phyloP scores from a whole-genome alignment of 495 filamentous ascomycete genomes.

The Aspergillus kassunensis region DNA sequence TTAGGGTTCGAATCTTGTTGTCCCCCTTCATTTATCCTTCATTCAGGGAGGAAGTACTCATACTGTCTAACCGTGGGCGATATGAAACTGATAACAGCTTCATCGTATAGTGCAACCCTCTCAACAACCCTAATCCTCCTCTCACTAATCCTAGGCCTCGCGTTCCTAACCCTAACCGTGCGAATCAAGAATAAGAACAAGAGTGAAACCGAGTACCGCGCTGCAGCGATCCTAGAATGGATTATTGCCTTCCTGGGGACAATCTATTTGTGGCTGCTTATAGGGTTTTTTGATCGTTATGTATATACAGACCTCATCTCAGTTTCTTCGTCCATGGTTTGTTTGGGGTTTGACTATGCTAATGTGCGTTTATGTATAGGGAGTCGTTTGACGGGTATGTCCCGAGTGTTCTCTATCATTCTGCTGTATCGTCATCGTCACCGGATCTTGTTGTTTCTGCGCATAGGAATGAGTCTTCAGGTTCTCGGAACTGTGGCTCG shows the following conservation, averaged over 20 bases:
- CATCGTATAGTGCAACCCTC: conserved; percentile 16
- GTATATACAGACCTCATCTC: background rate
- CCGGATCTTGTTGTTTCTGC: too few relatives aligned
- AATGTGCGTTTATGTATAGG: conserved; percentile 6
- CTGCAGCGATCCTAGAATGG: conserved; percentile 22
- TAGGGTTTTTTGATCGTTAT: conserved; percentile 24
- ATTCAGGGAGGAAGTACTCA: too few relatives aligned
- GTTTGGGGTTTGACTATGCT: background rate
- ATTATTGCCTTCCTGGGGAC: conserved; percentile 23
- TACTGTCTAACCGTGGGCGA: too few relatives aligned
- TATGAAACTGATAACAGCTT: background rate
- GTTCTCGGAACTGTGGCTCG: background rate
- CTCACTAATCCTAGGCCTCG: conserved; percentile 18
- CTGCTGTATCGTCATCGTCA: background rate
- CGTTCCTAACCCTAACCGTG: conserved; percentile 17
- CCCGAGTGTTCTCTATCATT: conserved; percentile 9
- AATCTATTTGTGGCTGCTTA: conserved; percentile 22
- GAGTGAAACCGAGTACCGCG: conserved; percentile 9
- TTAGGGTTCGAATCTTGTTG: conserved; percentile 19
- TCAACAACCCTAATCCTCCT: conserved; percentile 20
- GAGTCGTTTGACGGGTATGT: conserved; percentile 15
- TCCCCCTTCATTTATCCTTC: background rate
- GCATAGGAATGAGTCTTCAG: background rate
- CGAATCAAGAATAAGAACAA: too few relatives aligned
- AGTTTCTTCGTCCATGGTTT: background rate